Conservation (phyloP, 805 yeast species). For the Metschnikowia bowlesiae region DNA sequence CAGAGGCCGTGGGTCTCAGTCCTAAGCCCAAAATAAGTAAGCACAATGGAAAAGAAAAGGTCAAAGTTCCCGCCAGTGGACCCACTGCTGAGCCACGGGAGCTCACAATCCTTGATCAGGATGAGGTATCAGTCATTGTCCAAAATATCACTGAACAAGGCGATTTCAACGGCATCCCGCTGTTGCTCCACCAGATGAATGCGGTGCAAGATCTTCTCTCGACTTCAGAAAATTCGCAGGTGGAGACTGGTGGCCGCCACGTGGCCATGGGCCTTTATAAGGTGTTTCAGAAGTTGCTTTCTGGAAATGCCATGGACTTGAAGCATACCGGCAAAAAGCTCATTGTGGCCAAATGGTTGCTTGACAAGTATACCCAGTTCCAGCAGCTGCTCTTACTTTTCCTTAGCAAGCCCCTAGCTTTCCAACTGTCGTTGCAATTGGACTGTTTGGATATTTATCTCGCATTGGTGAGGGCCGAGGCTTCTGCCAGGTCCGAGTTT, state of each 20-base stretch:
- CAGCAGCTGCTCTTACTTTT: conserved; percentile 42
- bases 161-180: conserved; percentile 52
- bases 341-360: conserved; percentile 59
- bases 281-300: conserved; percentile 46
- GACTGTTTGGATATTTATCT: conserved; percentile 51
- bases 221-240: conserved; percentile 17
- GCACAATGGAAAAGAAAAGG: neutral
- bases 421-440: conserved; percentile 48
- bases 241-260: conserved; percentile 35
- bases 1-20: neutral
- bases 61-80: neutral
- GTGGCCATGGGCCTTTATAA: conserved; percentile 40
- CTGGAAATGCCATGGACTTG: conserved; percentile 29
- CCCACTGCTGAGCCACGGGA: neutral
- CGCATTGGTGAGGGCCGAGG: conserved; percentile 55
- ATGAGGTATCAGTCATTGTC: conserved; percentile 22
- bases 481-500: conserved; percentile 51
- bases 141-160: conserved; percentile 39
- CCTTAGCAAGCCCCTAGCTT: conserved; percentile 37
- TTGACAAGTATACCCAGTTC: conserved; percentile 52
- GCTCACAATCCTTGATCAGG: conserved; percentile 13
- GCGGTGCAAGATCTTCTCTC: conserved; percentile 17
- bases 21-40: conserved; percentile 8
- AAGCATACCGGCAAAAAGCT: conserved; percentile 43
- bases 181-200: conserved; percentile 39